Base-by-base conservation (phyloP, 352 stramenopile species). In the Phytophthora brassicae region DNA sequence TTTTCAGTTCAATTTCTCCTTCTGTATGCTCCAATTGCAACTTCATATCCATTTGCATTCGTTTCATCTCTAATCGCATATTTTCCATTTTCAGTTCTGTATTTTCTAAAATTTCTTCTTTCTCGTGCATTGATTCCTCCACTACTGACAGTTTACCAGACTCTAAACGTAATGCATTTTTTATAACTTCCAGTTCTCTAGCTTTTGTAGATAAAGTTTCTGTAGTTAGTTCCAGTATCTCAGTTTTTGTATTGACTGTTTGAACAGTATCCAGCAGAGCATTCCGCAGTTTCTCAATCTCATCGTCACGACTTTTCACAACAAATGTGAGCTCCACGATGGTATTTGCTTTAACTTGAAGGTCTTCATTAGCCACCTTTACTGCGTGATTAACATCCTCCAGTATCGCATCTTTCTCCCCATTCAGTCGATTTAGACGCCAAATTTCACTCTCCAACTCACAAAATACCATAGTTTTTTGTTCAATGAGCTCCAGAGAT, bases 321-420 rank as follows among this genome's bases (percentile, higher is more conserved):
- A 89, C 76, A 56, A 87, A 87, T n/a, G 77, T 87, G n/a, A 91
- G 69, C 64, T 89, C 78, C 19, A 89, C 49, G 24, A 91, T 82
- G 16, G 75, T 88, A 23, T 72, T 84, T 4, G 70, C 74, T 50
- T 90, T 89, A 19, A 74, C 58, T 24, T 81, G 68, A 7, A 70
- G 62, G 3, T 83, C 79, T 23, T 89, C 81, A 14, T 65, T 49
- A 1, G 65, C 66, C 5, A 55, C 38, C 24, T 67, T 70, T 0
- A 88, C 49, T 26, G 77, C 60, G 9, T 60, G 60, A 12, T 61
- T 62, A 2, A 60, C 60, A 8, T 43, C 47, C n/a, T 85, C 68
- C 1, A 90, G 31, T 3, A 48, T 38, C 6, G 11, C 0, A 22
- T 58, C 55, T 6, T 64, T 68, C 7, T 60, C 39, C 3, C 36